A percentile compares a stretch with the other conserved stretches of the same genome.
phyloP scores from a whole-genome alignment of 495 filamentous ascomycete genomes.

The Trichoderma orchidacearum region DNA sequence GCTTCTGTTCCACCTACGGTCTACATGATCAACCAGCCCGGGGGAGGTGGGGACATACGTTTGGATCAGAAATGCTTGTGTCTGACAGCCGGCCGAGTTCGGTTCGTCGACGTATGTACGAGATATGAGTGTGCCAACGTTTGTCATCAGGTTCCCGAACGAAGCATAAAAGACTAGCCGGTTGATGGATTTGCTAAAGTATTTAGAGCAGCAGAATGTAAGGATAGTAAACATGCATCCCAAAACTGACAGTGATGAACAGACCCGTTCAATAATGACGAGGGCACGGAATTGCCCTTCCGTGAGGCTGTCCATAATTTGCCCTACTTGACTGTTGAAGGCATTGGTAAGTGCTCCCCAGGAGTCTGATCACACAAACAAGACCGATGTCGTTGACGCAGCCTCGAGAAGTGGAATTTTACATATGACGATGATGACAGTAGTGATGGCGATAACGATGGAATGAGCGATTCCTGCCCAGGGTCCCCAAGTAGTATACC shows the following conservation, averaged over 20 bases:
- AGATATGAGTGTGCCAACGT: constrained; percentile 32
- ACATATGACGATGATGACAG: no score
- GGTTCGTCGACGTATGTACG: constrained; percentile 24
- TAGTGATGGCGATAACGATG: background rate
- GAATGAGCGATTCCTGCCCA: no score
- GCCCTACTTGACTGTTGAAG: background rate
- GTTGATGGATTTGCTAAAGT: constrained; percentile 34
- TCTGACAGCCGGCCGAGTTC: constrained; percentile 29
- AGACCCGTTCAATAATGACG: constrained; percentile 20
- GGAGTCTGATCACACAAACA: background rate
- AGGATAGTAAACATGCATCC: constrained; percentile 26
- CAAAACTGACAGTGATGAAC: constrained; percentile 23
- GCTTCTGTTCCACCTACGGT: no score
- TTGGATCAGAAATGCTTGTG: constrained; percentile 34
- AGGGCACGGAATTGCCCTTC: constrained; percentile 15
- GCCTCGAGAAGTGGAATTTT: no score
- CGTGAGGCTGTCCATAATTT: constrained; percentile 16
- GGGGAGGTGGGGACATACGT: constrained; percentile 17
- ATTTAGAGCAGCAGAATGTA: constrained; percentile 20
- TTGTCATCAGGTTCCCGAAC: constrained; percentile 31
- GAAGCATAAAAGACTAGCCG: constrained; percentile 34
- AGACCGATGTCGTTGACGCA: background rate
- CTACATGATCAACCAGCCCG: background rate
- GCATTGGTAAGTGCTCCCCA: background rate
- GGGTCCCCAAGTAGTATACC: no score